A percentile compares a stretch with the other conserved stretches of the same genome.
Evolutionary conservation across 805 yeast genomes (phyloP).

Genomic region (Metschnikowia gelsemii): DNA sequence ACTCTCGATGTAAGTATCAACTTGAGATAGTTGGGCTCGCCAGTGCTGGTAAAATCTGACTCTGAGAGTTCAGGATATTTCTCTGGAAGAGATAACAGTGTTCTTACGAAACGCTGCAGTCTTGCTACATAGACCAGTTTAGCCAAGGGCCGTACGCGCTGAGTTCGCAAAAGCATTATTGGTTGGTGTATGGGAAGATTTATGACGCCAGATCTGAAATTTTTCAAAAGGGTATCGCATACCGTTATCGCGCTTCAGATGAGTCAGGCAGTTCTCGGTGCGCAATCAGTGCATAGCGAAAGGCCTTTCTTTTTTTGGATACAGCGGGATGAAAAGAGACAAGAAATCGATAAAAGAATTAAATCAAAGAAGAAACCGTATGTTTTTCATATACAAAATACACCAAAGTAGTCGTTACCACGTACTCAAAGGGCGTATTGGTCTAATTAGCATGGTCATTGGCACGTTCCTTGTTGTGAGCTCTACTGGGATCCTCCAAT

Average conservation of each 20-base stretch:
- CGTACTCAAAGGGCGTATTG: background rate
- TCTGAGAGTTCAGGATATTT: slow-evolving; percentile 47
- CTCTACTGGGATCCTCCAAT: background rate
- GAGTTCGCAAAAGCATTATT: slow-evolving; percentile 10
- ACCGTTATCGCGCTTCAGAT: slow-evolving; percentile 6
- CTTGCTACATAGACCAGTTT: slow-evolving; percentile 1
- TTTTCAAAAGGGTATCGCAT: background rate
- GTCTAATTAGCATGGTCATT: background rate
- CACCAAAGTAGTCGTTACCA: background rate
- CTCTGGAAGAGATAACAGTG: slow-evolving; percentile 15
- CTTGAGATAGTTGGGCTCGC: slow-evolving; percentile 91
- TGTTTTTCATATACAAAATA: background rate
- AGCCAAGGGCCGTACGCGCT: slow-evolving; percentile 1
- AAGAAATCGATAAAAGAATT: background rate
- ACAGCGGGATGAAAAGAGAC: background rate
- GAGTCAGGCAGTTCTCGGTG: slow-evolving; percentile 2
- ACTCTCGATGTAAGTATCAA: slow-evolving; percentile 88
- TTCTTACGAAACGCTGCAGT: background rate
- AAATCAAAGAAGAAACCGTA: background rate
- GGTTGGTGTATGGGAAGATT: background rate
- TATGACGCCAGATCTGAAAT: background rate
- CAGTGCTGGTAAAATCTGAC: slow-evolving; percentile 53
- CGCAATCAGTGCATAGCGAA: slow-evolving; percentile 1
- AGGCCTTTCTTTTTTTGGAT: background rate
- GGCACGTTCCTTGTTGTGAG: background rate